Percentiles rank a stretch among this genome's conserved stretches.
phyloP scores from a whole-genome alignment of 2,329 filamentous ascomycete genomes.

The Botrytis tulipae region DNA sequence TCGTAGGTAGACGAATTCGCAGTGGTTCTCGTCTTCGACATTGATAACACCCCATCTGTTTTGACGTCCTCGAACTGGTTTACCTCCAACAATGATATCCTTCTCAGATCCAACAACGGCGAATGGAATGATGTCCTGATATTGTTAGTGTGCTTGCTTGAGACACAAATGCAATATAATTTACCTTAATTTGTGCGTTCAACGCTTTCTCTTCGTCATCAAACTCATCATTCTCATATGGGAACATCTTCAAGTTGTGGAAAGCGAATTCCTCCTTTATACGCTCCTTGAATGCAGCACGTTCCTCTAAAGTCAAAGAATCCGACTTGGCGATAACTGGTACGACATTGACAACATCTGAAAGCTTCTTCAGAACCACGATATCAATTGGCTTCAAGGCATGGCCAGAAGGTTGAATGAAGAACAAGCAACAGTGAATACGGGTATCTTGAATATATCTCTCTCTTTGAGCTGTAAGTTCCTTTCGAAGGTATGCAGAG shows the following conservation, averaged over 20 bases:
- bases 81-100: slow-evolving; percentile 94
- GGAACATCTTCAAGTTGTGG: slow-evolving; percentile 99
- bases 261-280: slow-evolving; percentile 99
- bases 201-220: slow-evolving; percentile 93
- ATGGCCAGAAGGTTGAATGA: slow-evolving; percentile 98
- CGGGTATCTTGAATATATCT: slow-evolving; percentile 99
- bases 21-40: slow-evolving; percentile 98
- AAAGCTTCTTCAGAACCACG: slow-evolving; percentile 98
- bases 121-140: slow-evolving; percentile 87
- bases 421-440: slow-evolving; percentile 99
- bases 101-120: slow-evolving; percentile 98
- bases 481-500: slow-evolving; percentile 97
- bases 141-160: slow-evolving; percentile 39
- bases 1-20: slow-evolving; percentile 97
- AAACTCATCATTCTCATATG: slow-evolving; percentile 98
- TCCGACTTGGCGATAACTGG: slow-evolving; percentile 99
- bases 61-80: slow-evolving; percentile 95
- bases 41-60: slow-evolving; percentile 99
- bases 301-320: slow-evolving; percentile 92
- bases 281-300: slow-evolving; percentile 93
- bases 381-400: slow-evolving; percentile 99
- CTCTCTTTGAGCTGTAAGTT: slow-evolving; percentile 97
- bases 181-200: slow-evolving; percentile 95
- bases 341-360: slow-evolving; percentile 98
- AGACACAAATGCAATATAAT: slow-evolving; percentile 2